phyloP scores from a whole-genome alignment of 257 asterid species.

The Jaltomata sinuosa region DNA sequence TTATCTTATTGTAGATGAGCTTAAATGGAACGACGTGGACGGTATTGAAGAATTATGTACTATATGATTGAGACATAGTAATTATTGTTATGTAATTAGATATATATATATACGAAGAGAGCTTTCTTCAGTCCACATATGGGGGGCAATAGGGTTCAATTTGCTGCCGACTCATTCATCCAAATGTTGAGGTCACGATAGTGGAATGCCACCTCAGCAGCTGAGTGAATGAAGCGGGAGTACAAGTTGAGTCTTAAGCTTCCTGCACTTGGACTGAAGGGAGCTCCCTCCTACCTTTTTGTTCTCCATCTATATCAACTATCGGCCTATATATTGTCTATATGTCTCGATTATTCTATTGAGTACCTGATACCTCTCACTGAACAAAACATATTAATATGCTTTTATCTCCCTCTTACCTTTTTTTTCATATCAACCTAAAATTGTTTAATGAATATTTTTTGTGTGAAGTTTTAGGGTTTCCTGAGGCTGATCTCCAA shows the following conservation, averaged over 20 bases:
- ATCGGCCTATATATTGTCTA: not conserved
- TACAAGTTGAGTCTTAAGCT: conserved; percentile 47
- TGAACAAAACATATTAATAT: not conserved
- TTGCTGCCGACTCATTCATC: conserved; percentile 98
- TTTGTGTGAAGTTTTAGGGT: too few relatives aligned
- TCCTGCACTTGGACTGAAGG: conserved; percentile 99
- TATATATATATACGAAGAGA: conserved; percentile 32
- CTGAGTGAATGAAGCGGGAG: conserved; percentile 97
- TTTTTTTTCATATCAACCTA: too few relatives aligned
- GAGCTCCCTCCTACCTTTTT: conserved; percentile 70
- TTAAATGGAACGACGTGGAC: not conserved
- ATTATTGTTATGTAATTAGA: not conserved
- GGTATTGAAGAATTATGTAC: not conserved
- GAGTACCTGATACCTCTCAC: not conserved
- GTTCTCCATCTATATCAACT: not conserved
- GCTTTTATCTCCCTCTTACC: too few relatives aligned
- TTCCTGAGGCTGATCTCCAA: too few relatives aligned
- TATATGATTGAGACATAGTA: not conserved
- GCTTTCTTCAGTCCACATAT: conserved; percentile 92
- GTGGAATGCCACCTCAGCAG: conserved; percentile 8
- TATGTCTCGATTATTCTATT: not conserved
- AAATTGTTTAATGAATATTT: too few relatives aligned
- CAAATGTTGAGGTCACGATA: conserved; percentile 49
- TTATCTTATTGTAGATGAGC: not conserved
- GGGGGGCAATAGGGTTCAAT: conserved; percentile 61